Conservation (phyloP, 2,329 filamentous ascomycete species). For the Botrytis elliptica region DNA sequence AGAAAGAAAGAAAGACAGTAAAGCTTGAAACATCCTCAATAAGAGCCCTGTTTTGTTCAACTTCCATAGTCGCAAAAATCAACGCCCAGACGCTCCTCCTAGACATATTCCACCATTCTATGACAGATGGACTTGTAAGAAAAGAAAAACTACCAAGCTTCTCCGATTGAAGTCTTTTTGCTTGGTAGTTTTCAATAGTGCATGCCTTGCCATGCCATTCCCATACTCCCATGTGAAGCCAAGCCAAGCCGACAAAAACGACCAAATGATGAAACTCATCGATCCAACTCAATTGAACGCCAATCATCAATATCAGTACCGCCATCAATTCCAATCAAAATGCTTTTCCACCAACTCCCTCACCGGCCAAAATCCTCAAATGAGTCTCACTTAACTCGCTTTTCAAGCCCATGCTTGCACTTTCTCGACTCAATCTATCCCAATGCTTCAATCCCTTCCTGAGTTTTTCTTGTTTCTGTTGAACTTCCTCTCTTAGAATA, state of each 20-base stretch:
- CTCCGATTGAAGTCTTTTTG: slow-evolving; percentile 4
- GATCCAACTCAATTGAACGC: not conserved
- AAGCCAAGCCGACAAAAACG: not conserved
- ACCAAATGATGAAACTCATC: not conserved
- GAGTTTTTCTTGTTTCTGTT: slow-evolving; percentile 38
- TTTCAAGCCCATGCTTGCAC: slow-evolving; percentile 33
- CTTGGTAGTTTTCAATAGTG: not conserved
- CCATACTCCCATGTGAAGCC: not conserved
- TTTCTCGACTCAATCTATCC: slow-evolving; percentile 38
- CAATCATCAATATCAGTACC: not conserved
- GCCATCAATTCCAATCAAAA: slow-evolving; percentile 29
- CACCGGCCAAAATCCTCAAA: slow-evolving; percentile 39
- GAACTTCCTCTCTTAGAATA: slow-evolving; percentile 34
- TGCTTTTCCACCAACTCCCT: slow-evolving; percentile 39
- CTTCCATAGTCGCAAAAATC: not conserved
- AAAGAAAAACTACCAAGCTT: not conserved
- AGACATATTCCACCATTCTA: not conserved
- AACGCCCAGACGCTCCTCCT: not conserved
- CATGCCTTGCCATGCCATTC: not conserved
- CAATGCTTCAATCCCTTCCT: slow-evolving; percentile 36
- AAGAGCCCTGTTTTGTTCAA: not conserved
- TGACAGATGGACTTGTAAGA: not conserved
- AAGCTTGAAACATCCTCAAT: not conserved
- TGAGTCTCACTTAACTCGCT: slow-evolving; percentile 40
- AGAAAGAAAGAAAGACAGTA: not conserved